Evolutionary conservation across 768 basidiomycete species (phyloP).

Genomic region (Lyophyllum atratum): DNA sequence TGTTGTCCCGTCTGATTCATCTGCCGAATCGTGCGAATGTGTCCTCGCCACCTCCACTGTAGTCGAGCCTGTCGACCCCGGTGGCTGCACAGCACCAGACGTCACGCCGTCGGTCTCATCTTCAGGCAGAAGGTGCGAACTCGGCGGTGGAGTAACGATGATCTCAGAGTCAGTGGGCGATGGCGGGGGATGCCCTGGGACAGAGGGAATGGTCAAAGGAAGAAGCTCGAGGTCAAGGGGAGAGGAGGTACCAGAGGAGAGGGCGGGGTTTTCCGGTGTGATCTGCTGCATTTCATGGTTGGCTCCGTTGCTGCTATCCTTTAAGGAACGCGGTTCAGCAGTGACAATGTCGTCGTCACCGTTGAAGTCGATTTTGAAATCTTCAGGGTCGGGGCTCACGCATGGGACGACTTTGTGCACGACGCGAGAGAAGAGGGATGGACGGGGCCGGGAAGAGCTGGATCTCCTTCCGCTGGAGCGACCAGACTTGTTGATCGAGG

Average conservation of each 20-base stretch:
- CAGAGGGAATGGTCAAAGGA: constrained; percentile 20
- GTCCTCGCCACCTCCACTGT: constrained; percentile 28
- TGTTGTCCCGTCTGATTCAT: constrained; percentile 63
- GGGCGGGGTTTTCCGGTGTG: constrained; percentile 9
- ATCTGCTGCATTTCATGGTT: constrained; percentile 19
- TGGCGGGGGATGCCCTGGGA: constrained; percentile 25
- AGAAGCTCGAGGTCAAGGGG: constrained; percentile 4
- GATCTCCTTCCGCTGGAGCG: constrained; percentile 3
- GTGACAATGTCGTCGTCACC: constrained; percentile 12
- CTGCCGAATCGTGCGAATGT: constrained; percentile 46
- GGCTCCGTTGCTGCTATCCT: constrained; percentile 3
- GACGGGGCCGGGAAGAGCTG: constrained; percentile 14
- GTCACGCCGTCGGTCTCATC: constrained; percentile 86
- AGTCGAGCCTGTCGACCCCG: constrained; percentile 70
- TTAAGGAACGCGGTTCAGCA: constrained; percentile 8
- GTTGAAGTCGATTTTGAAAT: constrained; percentile 17
- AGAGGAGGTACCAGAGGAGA: constrained; percentile 7
- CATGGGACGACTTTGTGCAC: constrained; percentile 39
- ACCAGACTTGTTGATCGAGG: constrained; percentile 33
- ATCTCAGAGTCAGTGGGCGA: constrained; percentile 29
- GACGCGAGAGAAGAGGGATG: constrained; percentile 33
- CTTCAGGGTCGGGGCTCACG: constrained; percentile 25
- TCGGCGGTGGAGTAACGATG: constrained; percentile 37
- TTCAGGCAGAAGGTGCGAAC: constrained; percentile 42
- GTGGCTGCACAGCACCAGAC: constrained; percentile 87